These are phyloP conservation scores for Trametes gibbosa DNA, from an alignment of 768 basidiomycete species.

Conservation along the genomic window DNA sequence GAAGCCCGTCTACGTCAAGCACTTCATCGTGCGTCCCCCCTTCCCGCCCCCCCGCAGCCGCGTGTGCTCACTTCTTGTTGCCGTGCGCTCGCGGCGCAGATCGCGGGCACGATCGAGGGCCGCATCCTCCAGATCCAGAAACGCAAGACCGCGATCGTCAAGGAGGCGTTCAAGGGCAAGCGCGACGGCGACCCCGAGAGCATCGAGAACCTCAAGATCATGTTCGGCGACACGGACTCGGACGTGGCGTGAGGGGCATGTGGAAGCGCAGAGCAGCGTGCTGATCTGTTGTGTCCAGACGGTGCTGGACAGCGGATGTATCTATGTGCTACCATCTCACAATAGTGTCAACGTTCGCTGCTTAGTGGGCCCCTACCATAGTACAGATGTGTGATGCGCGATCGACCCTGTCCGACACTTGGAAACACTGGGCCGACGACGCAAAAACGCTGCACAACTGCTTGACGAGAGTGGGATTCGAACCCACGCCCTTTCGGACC, in stretches of 20 bases:
- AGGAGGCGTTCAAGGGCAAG: slow-evolving; percentile 74
- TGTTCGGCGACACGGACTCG: slow-evolving; percentile 48
- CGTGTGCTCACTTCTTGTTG: not conserved
- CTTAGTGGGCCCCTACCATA: no score
- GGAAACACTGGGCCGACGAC: no score
- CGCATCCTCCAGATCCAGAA: slow-evolving; percentile 81
- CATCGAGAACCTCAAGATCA: slow-evolving; percentile 77
- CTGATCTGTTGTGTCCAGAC: no score
- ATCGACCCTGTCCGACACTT: no score
- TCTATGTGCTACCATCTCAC: no score
- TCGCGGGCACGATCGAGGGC: slow-evolving; percentile 73
- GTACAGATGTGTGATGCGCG: no score
- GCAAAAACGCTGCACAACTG: not conserved
- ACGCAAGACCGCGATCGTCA: slow-evolving; percentile 83
- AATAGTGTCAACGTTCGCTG: no score
- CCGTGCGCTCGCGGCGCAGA: no score
- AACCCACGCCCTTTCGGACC: slow-evolving; percentile 45
- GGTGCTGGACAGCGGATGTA: no score
- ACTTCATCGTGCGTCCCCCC: slow-evolving; percentile 65
- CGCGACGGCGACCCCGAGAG: slow-evolving; percentile 62
- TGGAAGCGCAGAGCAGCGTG: no score
- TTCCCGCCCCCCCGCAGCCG: not conserved
- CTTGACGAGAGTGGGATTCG: slow-evolving; percentile 10
- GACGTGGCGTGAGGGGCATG: not conserved
- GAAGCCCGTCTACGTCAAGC: slow-evolving; percentile 77